These are phyloP conservation scores for Tuber microsphaerosporum DNA, from an alignment of 495 filamentous ascomycete species.

Conservation along the genomic window DNA sequence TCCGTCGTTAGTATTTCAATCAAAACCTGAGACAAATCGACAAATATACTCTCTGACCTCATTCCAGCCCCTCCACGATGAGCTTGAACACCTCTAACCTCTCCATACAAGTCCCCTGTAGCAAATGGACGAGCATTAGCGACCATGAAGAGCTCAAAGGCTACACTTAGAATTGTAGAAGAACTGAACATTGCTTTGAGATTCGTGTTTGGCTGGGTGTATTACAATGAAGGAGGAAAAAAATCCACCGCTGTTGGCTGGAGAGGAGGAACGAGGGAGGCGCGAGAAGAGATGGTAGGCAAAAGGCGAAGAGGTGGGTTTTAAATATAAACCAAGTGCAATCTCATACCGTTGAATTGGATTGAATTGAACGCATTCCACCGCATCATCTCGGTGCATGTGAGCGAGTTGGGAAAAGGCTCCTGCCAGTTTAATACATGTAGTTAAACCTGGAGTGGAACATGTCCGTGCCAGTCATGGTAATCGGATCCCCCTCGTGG, in stretches of 20 bases:
- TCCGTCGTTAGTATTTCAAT: neutral
- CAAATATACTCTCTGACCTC: constrained; percentile 31
- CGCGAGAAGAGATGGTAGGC: neutral
- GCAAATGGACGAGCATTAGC: constrained; percentile 14
- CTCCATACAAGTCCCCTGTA: constrained; percentile 2
- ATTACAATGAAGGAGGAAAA: neutral
- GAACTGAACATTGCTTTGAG: constrained; percentile 14
- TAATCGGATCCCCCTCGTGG: constrained; percentile 1
- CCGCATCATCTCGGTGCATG: neutral
- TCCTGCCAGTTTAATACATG: constrained; percentile 17
- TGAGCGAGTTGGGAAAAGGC: neutral
- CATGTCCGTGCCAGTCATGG: constrained; percentile 8
- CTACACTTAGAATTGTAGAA: constrained; percentile 8
- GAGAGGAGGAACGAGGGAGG: neutral
- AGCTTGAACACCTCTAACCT: constrained; percentile 24
- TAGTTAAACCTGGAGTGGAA: neutral
- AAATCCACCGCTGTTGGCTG: neutral
- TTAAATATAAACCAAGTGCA: constrained; percentile 10
- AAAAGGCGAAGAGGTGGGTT: constrained; percentile 7
- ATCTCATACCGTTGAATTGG: constrained; percentile 13
- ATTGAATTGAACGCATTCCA: constrained; percentile 6
- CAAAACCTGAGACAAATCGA: neutral
- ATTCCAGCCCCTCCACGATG: constrained; percentile 39
- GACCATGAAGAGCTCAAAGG: constrained; percentile 15
- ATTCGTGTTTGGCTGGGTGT: neutral